Percentiles rank a stretch among this genome's conserved stretches.
Evolutionary conservation across 2,329 filamentous ascomycete genomes (phyloP).

Genomic region (Apiospora kogelbergensis): DNA sequence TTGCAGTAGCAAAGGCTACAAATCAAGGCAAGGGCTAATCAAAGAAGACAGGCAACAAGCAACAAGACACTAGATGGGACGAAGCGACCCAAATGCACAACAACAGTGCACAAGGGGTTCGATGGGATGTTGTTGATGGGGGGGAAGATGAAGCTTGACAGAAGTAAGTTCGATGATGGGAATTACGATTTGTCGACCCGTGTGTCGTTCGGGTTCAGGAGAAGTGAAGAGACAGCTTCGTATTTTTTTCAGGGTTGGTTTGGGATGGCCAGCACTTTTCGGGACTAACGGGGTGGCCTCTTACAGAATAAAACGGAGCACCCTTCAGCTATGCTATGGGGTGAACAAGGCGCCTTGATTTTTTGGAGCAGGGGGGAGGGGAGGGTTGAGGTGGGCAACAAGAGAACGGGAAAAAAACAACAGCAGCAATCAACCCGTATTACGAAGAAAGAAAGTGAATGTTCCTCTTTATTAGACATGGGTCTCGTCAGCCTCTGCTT

Average conservation of each 20-base stretch:
- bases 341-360: constrained; percentile 4
- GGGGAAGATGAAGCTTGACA: constrained; percentile 5
- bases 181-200: constrained; percentile 8
- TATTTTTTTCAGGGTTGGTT: constrained; percentile 9
- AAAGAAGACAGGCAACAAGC: background rate
- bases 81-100: constrained; percentile 3
- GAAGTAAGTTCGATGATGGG: constrained; percentile 7
- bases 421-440: background rate
- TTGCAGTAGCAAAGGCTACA: constrained; percentile 1
- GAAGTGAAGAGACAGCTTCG: constrained; percentile 8
- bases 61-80: background rate
- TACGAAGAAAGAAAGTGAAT: background rate
- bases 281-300: constrained; percentile 4
- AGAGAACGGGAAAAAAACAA: background rate
- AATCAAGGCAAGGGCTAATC: background rate
- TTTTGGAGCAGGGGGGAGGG: constrained; percentile 5
- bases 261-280: constrained; percentile 8
- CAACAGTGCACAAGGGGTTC: constrained; percentile 1
- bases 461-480: background rate
- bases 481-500: background rate
- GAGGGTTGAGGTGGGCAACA: background rate
- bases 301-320: background rate
- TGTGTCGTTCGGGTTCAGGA: constrained; percentile 7
- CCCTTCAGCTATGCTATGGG: background rate
- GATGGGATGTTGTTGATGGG: constrained; percentile 1